Percentiles rank a stretch among this genome's conserved stretches.
These are phyloP conservation scores for Hirsutella minnesotensis DNA, from an alignment of 2,329 filamentous ascomycete species.

Conservation along the genomic window DNA sequence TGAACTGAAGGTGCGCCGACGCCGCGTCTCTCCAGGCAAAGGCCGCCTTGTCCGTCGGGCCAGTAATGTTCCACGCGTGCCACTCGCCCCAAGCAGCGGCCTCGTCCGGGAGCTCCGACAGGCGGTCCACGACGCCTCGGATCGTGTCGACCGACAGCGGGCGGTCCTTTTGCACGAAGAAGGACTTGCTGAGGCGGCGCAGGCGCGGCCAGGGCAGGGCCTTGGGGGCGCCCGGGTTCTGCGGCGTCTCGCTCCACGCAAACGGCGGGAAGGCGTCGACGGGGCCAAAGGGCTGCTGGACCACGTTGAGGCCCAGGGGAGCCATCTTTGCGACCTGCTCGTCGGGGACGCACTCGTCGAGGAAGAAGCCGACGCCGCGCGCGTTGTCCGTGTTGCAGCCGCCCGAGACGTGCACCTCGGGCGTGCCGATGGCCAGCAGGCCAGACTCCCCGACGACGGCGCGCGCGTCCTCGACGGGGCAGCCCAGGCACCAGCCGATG, in stretches of 20 bases:
- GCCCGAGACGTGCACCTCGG: constrained; percentile 4
- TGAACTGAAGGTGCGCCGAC: constrained; percentile 7
- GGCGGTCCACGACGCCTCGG: constrained; percentile 1
- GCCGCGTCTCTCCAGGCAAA: constrained; percentile 9
- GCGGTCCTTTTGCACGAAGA: constrained; percentile 5
- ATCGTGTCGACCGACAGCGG: neutral
- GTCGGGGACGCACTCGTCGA: constrained; percentile 5
- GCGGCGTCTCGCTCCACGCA: constrained; percentile 3
- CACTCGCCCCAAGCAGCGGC: constrained; percentile 5
- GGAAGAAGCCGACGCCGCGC: constrained; percentile 5
- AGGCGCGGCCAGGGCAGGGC: constrained; percentile 5
- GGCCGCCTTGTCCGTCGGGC: constrained; percentile 1
- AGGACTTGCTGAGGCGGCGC: constrained; percentile 5
- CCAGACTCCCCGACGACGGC: constrained; percentile 5
- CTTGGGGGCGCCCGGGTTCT: neutral
- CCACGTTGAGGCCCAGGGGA: constrained; percentile 2
- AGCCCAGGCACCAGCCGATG: constrained; percentile 6
- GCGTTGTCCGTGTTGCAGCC: constrained; percentile 7
- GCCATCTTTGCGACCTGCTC: constrained; percentile 1
- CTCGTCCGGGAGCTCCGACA: constrained; percentile 3
- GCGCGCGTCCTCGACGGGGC: neutral
- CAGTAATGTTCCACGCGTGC: constrained; percentile 4
- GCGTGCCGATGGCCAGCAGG: constrained; percentile 4
- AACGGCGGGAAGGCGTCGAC: constrained; percentile 2
- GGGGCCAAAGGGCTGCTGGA: constrained; percentile 5